Percentiles rank a stretch among this genome's conserved stretches.
Conservation (phyloP, 495 filamentous ascomycete species). For the Penicillium antarcticum region DNA sequence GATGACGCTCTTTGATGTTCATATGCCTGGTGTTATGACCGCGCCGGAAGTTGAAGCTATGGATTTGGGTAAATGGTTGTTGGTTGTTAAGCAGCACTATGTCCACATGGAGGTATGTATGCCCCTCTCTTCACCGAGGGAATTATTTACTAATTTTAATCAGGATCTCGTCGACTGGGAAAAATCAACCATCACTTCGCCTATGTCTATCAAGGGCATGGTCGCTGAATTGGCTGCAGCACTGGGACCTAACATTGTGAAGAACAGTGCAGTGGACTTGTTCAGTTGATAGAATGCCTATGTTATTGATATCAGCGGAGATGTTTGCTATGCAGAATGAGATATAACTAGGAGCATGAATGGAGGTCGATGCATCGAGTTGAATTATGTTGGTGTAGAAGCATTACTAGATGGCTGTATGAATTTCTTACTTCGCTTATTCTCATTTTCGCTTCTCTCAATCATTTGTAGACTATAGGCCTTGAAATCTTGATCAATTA, state of each 20-base stretch:
- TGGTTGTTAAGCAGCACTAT: conserved; percentile 41
- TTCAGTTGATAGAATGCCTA: conserved; percentile 26
- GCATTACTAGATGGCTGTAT: too few relatives aligned
- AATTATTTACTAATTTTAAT: conserved; percentile 16
- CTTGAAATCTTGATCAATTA: too few relatives aligned
- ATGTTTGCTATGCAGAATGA: too few relatives aligned
- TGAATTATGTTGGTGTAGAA: too few relatives aligned
- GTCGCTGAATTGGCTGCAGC: conserved; percentile 75
- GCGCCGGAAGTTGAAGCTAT: conserved; percentile 56
- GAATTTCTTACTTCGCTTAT: too few relatives aligned
- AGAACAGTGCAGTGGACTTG: conserved; percentile 45
- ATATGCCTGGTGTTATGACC: conserved; percentile 78
- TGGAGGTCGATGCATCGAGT: too few relatives aligned
- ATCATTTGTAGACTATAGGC: too few relatives aligned
- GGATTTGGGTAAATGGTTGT: conserved; percentile 58
- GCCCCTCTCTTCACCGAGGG: not conserved
- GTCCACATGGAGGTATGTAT: conserved; percentile 43
- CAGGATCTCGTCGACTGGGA: conserved; percentile 68
- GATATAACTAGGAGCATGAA: too few relatives aligned
- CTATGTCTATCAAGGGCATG: conserved; percentile 57
- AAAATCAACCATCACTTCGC: conserved; percentile 48
- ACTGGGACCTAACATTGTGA: conserved; percentile 65
- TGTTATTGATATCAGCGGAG: too few relatives aligned
- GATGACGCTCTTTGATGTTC: conserved; percentile 60
- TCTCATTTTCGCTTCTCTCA: too few relatives aligned